Evolutionary conservation across 1,139 yeast species (phyloP).

Genomic region (Saccharomycopsis hybrid): DNA sequence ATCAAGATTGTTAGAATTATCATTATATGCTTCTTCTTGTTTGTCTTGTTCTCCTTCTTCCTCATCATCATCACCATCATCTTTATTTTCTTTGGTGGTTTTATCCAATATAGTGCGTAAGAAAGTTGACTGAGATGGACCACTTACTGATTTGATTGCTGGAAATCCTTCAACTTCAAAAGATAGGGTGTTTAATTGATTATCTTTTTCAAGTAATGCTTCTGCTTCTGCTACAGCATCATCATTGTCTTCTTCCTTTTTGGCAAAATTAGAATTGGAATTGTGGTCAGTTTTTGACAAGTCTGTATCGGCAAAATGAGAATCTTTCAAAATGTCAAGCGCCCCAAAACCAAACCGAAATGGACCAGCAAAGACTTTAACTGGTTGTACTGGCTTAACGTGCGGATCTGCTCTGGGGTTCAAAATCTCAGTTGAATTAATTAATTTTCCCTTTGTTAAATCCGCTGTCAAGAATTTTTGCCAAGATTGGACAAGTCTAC

Average conservation of each 20-base stretch:
- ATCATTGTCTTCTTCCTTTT: too few species aligned
- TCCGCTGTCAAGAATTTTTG: too few species aligned
- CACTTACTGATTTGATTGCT: slow-evolving; percentile 30
- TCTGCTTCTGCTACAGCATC: slow-evolving; percentile 10
- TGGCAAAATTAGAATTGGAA: slow-evolving; percentile 15
- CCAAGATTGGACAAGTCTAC: too few species aligned
- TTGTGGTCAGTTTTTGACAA: slow-evolving; percentile 1
- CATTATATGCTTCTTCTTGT: too few species aligned
- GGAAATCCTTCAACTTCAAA: slow-evolving; percentile 63
- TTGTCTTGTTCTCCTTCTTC: too few species aligned
- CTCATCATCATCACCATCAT: too few species aligned
- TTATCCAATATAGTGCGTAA: too few species aligned
- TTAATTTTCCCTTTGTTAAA: too few species aligned
- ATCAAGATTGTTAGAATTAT: too few species aligned
- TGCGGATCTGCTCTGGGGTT: slow-evolving; percentile 25
- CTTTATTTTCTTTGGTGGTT: too few species aligned
- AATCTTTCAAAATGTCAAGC: slow-evolving; percentile 19
- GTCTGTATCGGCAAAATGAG: not conserved
- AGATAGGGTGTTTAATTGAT: slow-evolving; percentile 22
- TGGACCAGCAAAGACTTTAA: slow-evolving; percentile 33
- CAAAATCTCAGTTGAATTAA: too few species aligned
- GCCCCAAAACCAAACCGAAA: slow-evolving; percentile 36
- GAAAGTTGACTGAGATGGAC: too few species aligned
- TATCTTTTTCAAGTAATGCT: slow-evolving; percentile 9
- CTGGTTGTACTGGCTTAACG: slow-evolving; percentile 35